phyloP scores from a whole-genome alignment of 1,284 basidiomycete genomes.

The Trichosporon coremiiforme region DNA sequence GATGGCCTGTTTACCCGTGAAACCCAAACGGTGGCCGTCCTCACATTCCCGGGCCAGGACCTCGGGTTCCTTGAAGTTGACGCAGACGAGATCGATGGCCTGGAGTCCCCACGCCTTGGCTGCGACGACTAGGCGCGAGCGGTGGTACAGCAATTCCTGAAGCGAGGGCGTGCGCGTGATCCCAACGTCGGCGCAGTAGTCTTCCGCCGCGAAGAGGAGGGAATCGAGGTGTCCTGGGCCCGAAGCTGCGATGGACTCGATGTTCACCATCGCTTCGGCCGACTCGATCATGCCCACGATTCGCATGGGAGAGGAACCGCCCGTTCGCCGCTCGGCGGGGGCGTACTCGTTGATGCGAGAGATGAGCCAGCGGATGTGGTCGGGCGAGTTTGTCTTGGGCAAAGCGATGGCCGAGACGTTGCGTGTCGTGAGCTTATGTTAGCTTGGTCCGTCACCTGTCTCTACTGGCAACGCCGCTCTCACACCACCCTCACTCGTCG shows the following conservation, averaged over 20 bases:
- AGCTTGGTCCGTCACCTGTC: too few relatives aligned
- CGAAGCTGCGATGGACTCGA: slow-evolving; percentile 43
- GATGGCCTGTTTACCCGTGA: slow-evolving; percentile 94
- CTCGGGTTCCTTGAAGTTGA: slow-evolving; percentile 78
- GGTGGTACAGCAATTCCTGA: slow-evolving; percentile 76
- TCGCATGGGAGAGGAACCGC: slow-evolving; percentile 57
- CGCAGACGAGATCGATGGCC: slow-evolving; percentile 92
- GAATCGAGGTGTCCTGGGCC: slow-evolving; percentile 49
- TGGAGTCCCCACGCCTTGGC: slow-evolving; percentile 82
- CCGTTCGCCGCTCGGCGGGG: slow-evolving; percentile 36
- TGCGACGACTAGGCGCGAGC: slow-evolving; percentile 79
- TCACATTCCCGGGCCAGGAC: slow-evolving; percentile 73
- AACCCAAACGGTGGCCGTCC: slow-evolving; percentile 76
- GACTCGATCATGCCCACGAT: slow-evolving; percentile 80
- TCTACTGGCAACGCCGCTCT: too few relatives aligned
- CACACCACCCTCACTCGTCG: too few relatives aligned
- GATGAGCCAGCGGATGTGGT: slow-evolving; percentile 68
- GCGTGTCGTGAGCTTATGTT: slow-evolving; percentile 42
- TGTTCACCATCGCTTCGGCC: slow-evolving; percentile 61
- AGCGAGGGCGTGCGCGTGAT: slow-evolving; percentile 76
- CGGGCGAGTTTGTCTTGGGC: slow-evolving; percentile 73
- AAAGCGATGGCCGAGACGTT: slow-evolving; percentile 67
- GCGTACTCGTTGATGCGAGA: slow-evolving; percentile 47
- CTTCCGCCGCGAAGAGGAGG: slow-evolving; percentile 33
- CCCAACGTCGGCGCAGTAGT: slow-evolving; percentile 74